A percentile compares a stretch with the other conserved stretches of the same genome.
Evolutionary conservation across 2,329 filamentous ascomycete genomes (phyloP).

Genomic region (Aspergillus sp.): DNA sequence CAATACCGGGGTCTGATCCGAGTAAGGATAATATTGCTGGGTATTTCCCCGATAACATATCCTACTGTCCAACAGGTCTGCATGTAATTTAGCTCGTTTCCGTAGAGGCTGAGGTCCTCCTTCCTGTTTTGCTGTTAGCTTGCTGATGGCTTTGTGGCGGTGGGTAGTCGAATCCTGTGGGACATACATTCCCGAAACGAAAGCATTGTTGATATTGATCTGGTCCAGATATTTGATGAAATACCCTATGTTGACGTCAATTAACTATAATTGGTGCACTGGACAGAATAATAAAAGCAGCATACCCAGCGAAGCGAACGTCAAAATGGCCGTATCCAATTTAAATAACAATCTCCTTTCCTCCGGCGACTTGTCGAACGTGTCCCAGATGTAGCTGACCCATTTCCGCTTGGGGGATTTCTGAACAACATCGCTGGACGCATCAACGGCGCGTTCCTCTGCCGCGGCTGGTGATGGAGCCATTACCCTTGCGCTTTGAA

Average conservation of each 20-base stretch:
- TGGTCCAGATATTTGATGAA: constrained; percentile 53
- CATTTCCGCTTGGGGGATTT: constrained; percentile 40
- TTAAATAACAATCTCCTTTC: constrained; percentile 52
- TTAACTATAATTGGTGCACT: background rate
- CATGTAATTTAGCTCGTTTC: constrained; percentile 58
- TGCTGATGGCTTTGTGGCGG: too few species aligned
- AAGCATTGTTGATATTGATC: constrained; percentile 48
- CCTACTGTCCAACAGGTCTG: constrained; percentile 60
- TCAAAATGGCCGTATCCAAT: constrained; percentile 49
- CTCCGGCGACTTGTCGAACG: constrained; percentile 51
- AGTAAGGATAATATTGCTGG: constrained; percentile 53
- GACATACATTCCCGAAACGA: constrained; percentile 47
- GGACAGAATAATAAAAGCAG: background rate
- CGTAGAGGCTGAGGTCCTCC: constrained; percentile 53
- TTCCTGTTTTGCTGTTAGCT: constrained; percentile 36
- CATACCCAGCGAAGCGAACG: constrained; percentile 46
- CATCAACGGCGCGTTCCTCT: constrained; percentile 15
- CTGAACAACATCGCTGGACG: constrained; percentile 17
- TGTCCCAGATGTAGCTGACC: constrained; percentile 55
- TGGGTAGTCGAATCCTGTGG: background rate
- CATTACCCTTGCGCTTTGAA: constrained; percentile 14
- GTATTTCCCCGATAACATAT: constrained; percentile 57
- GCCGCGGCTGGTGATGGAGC: constrained; percentile 8
- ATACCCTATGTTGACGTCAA: constrained; percentile 36
- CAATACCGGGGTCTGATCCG: constrained; percentile 48